These are phyloP conservation scores for Sisymbrium altissimum DNA, from an alignment of 345 rosid genomes.

Conservation along the genomic window DNA sequence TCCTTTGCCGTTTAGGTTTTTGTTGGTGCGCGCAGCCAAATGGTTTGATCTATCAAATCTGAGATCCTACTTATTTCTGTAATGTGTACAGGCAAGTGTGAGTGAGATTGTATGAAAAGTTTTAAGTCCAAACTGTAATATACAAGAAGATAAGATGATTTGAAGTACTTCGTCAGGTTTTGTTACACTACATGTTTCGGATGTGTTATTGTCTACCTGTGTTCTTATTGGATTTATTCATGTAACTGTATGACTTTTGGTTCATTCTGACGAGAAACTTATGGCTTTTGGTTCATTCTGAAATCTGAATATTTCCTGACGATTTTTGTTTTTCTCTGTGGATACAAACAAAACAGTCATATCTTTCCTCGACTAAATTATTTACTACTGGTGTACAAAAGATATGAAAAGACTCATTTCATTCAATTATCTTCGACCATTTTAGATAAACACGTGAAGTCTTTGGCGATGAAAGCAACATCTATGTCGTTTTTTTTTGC, in stretches of 20 bases:
- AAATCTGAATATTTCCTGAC: neutral
- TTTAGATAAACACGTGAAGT: neutral
- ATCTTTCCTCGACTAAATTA: neutral
- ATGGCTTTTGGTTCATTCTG: conserved; percentile 3
- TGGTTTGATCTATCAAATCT: neutral
- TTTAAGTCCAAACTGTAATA: neutral
- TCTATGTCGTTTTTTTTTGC: neutral
- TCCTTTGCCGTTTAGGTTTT: neutral
- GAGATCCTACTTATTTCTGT: neutral
- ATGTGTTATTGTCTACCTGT: conserved; percentile 19
- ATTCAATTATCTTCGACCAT: conserved; percentile 17
- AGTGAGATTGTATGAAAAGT: neutral
- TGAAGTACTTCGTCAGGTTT: neutral
- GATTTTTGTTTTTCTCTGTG: neutral
- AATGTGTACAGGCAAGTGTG: neutral
- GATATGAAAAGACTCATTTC: neutral
- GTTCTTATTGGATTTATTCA: conserved; percentile 20
- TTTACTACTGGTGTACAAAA: neutral
- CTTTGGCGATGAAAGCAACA: conserved; percentile 14
- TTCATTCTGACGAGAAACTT: neutral
- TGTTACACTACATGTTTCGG: neutral
- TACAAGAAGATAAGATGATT: conserved; percentile 19
- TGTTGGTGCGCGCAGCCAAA: neutral
- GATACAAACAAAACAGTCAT: neutral
- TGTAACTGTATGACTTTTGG: neutral